Conservation (phyloP, 306 rosid genomes). For the Urtica urens region DNA sequence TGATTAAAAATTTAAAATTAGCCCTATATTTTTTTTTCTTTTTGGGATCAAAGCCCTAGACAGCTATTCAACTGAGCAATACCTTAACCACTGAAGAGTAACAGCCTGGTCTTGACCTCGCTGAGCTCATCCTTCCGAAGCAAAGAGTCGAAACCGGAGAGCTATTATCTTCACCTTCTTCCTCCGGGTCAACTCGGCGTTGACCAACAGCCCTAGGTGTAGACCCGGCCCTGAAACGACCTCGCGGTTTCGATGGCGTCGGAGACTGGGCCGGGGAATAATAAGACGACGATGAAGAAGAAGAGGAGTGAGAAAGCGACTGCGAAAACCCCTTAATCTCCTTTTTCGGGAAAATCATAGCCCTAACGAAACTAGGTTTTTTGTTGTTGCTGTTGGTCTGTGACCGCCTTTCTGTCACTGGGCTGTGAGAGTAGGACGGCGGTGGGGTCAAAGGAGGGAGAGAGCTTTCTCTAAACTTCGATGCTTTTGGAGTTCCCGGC, state of each 20-base stretch:
- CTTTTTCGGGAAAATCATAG: slow-evolving; percentile 32
- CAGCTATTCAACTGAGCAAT: slow-evolving; percentile 4
- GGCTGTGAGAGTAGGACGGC: slow-evolving; percentile 32
- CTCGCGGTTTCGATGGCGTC: slow-evolving; percentile 3
- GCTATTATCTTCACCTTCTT: slow-evolving; percentile 11
- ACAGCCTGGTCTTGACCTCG: slow-evolving; percentile 22
- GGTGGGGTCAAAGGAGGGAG: slow-evolving; percentile 90
- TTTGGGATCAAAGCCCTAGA: background rate
- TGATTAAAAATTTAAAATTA: background rate
- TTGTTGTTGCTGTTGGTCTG: background rate
- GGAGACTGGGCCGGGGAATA: slow-evolving; percentile 22
- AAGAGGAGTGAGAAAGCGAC: slow-evolving; percentile 6
- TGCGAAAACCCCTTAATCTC: background rate
- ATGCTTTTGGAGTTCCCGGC: slow-evolving; percentile 77
- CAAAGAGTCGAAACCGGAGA: slow-evolving; percentile 18
- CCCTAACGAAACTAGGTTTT: slow-evolving; percentile 2
- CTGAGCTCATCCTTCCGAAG: slow-evolving; percentile 7
- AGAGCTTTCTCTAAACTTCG: slow-evolving; percentile 29
- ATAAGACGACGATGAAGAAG: slow-evolving; percentile 21
- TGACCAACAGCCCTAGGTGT: slow-evolving; percentile 8
- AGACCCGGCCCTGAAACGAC: background rate
- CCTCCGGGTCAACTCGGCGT: slow-evolving; percentile 10
- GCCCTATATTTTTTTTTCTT: background rate
- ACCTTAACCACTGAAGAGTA: slow-evolving; percentile 22
- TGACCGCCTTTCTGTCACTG: slow-evolving; percentile 10